These are phyloP conservation scores for Syzygium syzygioides DNA, from an alignment of 441 rosid species.

Conservation along the genomic window DNA sequence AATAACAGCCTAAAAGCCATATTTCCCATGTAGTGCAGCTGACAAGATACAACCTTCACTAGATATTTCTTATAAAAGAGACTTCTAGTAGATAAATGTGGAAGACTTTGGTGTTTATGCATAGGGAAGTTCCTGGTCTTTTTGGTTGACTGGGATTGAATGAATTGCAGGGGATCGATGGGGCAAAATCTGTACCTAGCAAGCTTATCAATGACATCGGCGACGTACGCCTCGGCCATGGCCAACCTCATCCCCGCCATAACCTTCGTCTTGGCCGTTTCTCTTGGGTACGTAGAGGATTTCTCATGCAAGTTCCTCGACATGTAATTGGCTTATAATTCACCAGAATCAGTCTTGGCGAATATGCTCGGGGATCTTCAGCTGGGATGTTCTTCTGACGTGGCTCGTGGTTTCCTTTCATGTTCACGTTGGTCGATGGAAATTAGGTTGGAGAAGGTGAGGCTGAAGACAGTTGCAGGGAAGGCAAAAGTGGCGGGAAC, in stretches of 20 bases:
- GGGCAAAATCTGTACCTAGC: conserved; percentile 8
- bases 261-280: conserved; percentile 9
- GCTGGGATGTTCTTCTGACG: neutral
- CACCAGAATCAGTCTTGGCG: too few relatives aligned
- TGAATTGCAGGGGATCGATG: conserved; percentile 2
- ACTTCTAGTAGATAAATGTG: neutral
- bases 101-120: neutral
- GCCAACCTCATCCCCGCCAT: conserved; percentile 10
- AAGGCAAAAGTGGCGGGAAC: neutral
- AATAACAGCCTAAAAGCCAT: neutral
- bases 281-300: neutral
- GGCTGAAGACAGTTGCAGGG: neutral
- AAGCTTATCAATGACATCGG: conserved; percentile 12
- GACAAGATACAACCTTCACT: neutral
- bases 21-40: neutral
- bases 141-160: neutral
- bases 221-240: conserved; percentile 11
- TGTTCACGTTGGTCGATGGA: neutral
- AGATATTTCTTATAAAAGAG: neutral
- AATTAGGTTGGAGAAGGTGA: neutral
- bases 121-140: neutral
- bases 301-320: neutral
- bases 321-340: neutral
- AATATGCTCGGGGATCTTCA: neutral
- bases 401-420: neutral